Evolutionary conservation across 1,284 basidiomycete genomes (phyloP), one percentile per base, ranked within the genome.

Genomic region (Leucoagaricus sp.): DNA sequence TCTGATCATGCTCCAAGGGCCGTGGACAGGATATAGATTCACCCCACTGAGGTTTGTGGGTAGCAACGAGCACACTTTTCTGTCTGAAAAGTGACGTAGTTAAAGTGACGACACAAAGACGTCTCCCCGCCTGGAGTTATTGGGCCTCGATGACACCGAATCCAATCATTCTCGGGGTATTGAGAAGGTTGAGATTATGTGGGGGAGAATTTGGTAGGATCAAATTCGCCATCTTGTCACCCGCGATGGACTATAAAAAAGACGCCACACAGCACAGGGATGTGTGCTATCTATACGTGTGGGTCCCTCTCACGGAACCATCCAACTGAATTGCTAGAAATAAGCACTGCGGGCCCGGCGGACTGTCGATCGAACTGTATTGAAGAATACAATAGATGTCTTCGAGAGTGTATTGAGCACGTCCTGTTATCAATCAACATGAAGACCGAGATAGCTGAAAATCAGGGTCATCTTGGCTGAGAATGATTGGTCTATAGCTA

Each of bases 221-320:
- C 34, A 49, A 33, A 23, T 33, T 52, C 15, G 25, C 40, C 19
- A 19, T 21, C 38, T 26, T 19, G 21, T 4, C 17, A 38, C 48
- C 19, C 28, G 25, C 44, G 40, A 44, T 28, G 26, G 17, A 12
- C 19, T 26, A 41, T 31, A 21, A 33, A 48, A 31, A n/a, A 12
- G 13, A 31, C 29, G 19, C 8, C 17, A 9, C 17, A 34, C 17
- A n/a, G n/a, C n/a, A n/a, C n/a, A n/a, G n/a, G n/a, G 21, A 13
- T 23, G 42, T 19, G 15, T 21, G 6, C 40, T 23, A 31, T 46
- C 52, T 53, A 53, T 53, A 29, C 34, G 26, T 47, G 52, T 47
- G 33, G 45, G 52, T 47, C 44, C 52, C 26, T 38, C 44, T n/a
- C 51, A 53, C 51, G 51, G 42, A 53, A 26, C 40, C 25, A n/a